phyloP scores from a whole-genome alignment of 768 basidiomycete species.

The Hypholoma sublateritium region DNA sequence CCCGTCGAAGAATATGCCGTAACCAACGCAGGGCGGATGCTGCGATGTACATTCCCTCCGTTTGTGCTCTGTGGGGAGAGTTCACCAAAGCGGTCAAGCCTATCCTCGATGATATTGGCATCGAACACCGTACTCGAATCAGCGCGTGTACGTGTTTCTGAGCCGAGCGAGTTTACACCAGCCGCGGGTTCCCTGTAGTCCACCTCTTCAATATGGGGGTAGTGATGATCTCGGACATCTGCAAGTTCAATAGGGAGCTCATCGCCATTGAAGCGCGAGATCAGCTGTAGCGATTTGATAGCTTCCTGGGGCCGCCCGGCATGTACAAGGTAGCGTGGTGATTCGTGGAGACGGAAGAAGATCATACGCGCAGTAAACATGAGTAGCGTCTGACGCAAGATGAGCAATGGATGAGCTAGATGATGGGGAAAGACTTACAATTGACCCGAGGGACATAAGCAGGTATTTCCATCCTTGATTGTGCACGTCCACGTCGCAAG shows the following conservation, averaged over 20 bases:
- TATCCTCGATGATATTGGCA: constrained; percentile 29
- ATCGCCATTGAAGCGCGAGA: constrained; percentile 84
- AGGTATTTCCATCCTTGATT: constrained; percentile 93
- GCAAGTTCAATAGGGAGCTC: constrained; percentile 62
- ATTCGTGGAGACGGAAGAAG: constrained; percentile 92
- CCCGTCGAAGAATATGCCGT: constrained; percentile 37
- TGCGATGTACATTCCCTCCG: neutral
- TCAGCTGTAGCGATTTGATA: constrained; percentile 76
- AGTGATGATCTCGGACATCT: constrained; percentile 61
- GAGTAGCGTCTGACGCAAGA: constrained; percentile 60
- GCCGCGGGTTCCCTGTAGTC: neutral
- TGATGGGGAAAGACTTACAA: constrained; percentile 59
- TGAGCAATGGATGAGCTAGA: constrained; percentile 4
- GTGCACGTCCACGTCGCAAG: constrained; percentile 65
- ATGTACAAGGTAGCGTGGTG: constrained; percentile 90
- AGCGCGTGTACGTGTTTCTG: constrained; percentile 15
- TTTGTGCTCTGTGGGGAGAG: constrained; percentile 3
- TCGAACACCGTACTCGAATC: constrained; percentile 35
- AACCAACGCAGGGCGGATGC: constrained; percentile 10
- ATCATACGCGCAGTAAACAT: constrained; percentile 89
- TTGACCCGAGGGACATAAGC: constrained; percentile 70
- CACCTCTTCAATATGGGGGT: constrained; percentile 7
- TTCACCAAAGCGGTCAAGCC: neutral
- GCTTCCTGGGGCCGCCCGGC: constrained; percentile 86
- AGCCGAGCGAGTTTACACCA: neutral